Base-by-base conservation (phyloP, 2,329 filamentous ascomycete genomes). In the Colletotrichum siamense region DNA sequence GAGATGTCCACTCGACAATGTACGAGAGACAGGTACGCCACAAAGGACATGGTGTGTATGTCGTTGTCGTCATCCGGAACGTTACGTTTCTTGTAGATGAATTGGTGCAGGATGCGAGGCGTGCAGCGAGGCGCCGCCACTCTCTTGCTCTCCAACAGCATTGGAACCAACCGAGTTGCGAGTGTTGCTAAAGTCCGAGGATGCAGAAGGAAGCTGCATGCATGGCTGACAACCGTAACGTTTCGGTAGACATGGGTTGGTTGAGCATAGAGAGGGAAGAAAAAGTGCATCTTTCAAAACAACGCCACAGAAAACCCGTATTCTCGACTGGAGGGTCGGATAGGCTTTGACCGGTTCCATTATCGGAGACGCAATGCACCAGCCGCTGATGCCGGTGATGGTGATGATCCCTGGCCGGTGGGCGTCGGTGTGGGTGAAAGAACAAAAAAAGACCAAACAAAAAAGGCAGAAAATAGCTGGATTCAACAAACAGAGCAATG, bases 311-410 rank as follows among this genome's bases (percentile, higher is more conserved):
- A 12, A n/a, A 32, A 4, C 62, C 55, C 65, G 52, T 63, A 52
- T 55, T 69, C 55, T 36, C 71, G n/a, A 22, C 30, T 67, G 70
- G 70, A 72, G 52, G 70, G 70, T 68, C 70, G 52, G 70, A 61
- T 61, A 26, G 24, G n/a, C 18, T 62, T 62, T 62, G 59, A 32
- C 26, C 59, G 32, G 30, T 22, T 3, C 28, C 15, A 30, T 16
- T 3, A 13, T n/a, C 16, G 57, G 57, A 61, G 57, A n/a, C 57
- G 44, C 28, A 30, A 62, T 32, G 30, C n/a, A 34, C 44, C 44
- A 52, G 44, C 44, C 44, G 44, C 44, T 52, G 44, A 52, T 52
- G 44, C 10, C 44, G 44, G 44, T 52, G 44, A 52, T 6, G n/a
- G 44, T 34, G 59, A 15, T 24, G 59, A 13, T 12, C 10, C 5